Percentiles rank a stretch among this genome's conserved stretches.
phyloP scores from a whole-genome alignment of 1,284 basidiomycete species.

The Cryptococcus sp. region DNA sequence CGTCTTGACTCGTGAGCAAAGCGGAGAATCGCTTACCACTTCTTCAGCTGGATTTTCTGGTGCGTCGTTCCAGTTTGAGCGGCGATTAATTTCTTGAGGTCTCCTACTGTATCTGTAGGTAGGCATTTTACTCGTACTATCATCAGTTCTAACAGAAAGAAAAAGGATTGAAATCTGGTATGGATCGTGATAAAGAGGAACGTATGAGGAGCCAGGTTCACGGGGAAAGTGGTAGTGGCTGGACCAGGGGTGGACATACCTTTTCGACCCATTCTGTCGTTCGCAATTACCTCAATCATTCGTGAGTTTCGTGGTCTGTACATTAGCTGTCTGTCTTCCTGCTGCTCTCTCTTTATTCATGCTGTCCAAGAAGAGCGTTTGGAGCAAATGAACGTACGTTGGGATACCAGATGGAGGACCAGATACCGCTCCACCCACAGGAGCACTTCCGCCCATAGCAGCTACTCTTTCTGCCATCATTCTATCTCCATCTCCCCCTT shows the following conservation, averaged over 20 bases:
- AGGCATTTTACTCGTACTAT: conserved; percentile 87
- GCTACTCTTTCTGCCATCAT: conserved; percentile 4
- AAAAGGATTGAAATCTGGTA: too few species aligned
- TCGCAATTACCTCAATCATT: conserved; percentile 80
- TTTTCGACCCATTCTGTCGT: conserved; percentile 94
- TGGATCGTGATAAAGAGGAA: too few species aligned
- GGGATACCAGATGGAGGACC: neutral
- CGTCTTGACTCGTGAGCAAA: neutral
- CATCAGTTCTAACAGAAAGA: too few species aligned
- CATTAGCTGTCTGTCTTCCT: conserved; percentile 1
- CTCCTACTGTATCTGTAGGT: conserved; percentile 92
- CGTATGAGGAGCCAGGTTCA: too few species aligned
- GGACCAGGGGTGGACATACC: conserved; percentile 52
- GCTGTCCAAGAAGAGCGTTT: too few species aligned
- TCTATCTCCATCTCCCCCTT: conserved; percentile 9
- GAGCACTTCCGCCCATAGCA: neutral
- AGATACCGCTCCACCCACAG: neutral
- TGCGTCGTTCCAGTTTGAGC: conserved; percentile 89
- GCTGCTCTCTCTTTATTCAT: conserved; percentile 20
- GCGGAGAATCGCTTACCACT: conserved; percentile 63
- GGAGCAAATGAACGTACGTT: too few species aligned
- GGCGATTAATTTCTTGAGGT: conserved; percentile 92
- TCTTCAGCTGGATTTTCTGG: conserved; percentile 89
- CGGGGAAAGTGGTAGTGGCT: neutral
- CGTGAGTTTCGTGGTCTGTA: conserved; percentile 18